These are phyloP conservation scores for Pseudogymnoascus sp. DNA, from an alignment of 2,329 filamentous ascomycete genomes.

Conservation along the genomic window DNA sequence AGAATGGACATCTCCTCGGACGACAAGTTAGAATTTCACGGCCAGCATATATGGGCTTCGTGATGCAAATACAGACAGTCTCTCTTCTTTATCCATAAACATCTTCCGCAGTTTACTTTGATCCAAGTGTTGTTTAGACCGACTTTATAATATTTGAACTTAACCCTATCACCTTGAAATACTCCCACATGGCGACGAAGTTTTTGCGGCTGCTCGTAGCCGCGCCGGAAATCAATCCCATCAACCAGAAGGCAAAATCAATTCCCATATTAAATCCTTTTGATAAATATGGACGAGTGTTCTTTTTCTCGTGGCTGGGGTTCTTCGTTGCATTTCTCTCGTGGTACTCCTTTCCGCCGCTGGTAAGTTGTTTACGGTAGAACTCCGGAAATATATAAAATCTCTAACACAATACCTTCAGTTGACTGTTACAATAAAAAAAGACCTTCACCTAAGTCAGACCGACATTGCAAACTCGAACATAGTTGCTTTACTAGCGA, in stretches of 20 bases:
- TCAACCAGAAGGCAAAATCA: conserved; percentile 74
- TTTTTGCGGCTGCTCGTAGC: not conserved
- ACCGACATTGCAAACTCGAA: conserved; percentile 80
- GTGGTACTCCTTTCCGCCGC: conserved; percentile 63
- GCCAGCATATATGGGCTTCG: not conserved
- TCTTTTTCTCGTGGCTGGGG: conserved; percentile 82
- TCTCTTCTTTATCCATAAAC: not conserved
- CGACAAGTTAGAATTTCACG: not conserved
- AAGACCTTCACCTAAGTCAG: conserved; percentile 65
- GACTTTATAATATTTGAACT: not conserved
- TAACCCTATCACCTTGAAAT: not conserved
- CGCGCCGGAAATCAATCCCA: conserved; percentile 58
- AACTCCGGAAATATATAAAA: not conserved
- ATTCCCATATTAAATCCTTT: conserved; percentile 72
- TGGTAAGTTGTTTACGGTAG: conserved; percentile 35
- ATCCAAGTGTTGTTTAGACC: not conserved
- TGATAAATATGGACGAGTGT: conserved; percentile 75
- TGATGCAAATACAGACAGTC: not conserved
- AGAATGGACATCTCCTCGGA: not conserved
- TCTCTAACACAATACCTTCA: not conserved
- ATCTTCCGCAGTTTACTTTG: not conserved
- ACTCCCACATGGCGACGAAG: not conserved
- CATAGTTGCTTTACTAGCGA: conserved; percentile 70
- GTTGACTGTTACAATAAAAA: conserved; percentile 63
- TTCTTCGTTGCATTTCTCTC: conserved; percentile 86